A percentile compares a stretch with the other conserved stretches of the same genome.
Evolutionary conservation across 2,329 filamentous ascomycete species (phyloP).

Genomic region (Penicillium psychrosexuale): DNA sequence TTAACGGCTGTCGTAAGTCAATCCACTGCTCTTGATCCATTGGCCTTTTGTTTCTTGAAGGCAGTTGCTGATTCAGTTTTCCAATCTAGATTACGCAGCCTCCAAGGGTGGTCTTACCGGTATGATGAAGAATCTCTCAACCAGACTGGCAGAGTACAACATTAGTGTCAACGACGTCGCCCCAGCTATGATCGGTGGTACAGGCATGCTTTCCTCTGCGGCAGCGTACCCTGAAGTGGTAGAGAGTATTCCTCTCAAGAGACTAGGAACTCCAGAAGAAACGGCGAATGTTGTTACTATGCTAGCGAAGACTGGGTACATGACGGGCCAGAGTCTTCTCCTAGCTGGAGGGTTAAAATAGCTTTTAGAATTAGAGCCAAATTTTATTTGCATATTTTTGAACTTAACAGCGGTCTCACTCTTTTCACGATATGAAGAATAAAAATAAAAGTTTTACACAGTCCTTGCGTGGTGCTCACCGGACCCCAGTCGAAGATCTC

Average conservation of each 20-base stretch:
- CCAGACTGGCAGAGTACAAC: constrained; percentile 56
- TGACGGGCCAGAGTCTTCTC: constrained; percentile 57
- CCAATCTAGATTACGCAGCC: constrained; percentile 49
- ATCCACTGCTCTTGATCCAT: neutral
- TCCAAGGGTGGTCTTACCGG: constrained; percentile 61
- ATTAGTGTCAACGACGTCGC: constrained; percentile 67
- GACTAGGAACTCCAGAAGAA: constrained; percentile 58
- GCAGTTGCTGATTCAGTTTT: neutral
- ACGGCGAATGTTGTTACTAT: constrained; percentile 60
- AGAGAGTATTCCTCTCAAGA: constrained; percentile 57
- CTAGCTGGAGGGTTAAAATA: constrained; percentile 54
- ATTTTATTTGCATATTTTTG: neutral
- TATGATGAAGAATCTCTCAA: constrained; percentile 64
- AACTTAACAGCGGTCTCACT: neutral
- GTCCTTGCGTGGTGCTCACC: neutral
- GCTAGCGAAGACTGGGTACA: constrained; percentile 58
- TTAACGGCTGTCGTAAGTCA: constrained; percentile 58
- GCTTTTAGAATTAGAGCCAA: neutral
- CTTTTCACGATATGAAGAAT: neutral
- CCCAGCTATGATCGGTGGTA: constrained; percentile 65
- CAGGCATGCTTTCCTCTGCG: constrained; percentile 60
- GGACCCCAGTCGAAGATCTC: neutral
- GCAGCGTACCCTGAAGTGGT: constrained; percentile 59
- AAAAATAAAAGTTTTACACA: too few species aligned
- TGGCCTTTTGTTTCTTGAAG: too few species aligned